A percentile compares a stretch with the other conserved stretches of the same genome.
phyloP scores from a whole-genome alignment of 202 grass and related monocot genomes.

The Tripidium arundinaceum region DNA sequence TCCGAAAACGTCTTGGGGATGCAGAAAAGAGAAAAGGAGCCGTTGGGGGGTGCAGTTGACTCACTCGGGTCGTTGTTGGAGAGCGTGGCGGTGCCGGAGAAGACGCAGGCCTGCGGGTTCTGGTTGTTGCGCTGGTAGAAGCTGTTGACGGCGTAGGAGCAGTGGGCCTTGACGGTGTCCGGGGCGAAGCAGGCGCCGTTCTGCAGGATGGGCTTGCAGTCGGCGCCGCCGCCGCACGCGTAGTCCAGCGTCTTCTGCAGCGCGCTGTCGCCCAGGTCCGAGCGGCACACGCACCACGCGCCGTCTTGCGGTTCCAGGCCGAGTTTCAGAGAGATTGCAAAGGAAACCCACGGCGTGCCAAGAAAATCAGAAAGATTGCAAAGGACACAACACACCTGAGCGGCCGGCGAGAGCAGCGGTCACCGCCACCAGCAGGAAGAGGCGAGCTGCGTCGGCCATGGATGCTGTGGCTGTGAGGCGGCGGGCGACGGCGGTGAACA shows the following conservation, averaged over 20 bases:
- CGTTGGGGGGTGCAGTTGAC: background rate
- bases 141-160: conserved; percentile 90
- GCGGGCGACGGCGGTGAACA: background rate
- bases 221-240: conserved; percentile 69
- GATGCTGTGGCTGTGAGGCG: background rate
- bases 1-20: background rate
- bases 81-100: conserved; percentile 40
- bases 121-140: conserved; percentile 77
- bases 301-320: conserved; percentile 30
- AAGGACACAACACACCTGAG: background rate
- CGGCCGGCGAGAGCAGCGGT: conserved; percentile 18
- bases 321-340: background rate
- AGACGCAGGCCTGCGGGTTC: conserved; percentile 54
- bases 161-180: conserved; percentile 69
- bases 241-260: conserved; percentile 83
- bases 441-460: conserved; percentile 24
- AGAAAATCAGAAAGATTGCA: background rate
- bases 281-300: conserved; percentile 71
- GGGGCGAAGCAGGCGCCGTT: conserved; percentile 57
- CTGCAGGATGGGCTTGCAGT: conserved; percentile 62
- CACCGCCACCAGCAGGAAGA: conserved; percentile 19
- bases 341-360: background rate
- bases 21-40: background rate
- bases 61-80: conserved; percentile 60
- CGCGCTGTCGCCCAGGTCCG: conserved; percentile 34